phyloP scores from a whole-genome alignment of 208 protist species.

The Crithidia thermophila region DNA sequence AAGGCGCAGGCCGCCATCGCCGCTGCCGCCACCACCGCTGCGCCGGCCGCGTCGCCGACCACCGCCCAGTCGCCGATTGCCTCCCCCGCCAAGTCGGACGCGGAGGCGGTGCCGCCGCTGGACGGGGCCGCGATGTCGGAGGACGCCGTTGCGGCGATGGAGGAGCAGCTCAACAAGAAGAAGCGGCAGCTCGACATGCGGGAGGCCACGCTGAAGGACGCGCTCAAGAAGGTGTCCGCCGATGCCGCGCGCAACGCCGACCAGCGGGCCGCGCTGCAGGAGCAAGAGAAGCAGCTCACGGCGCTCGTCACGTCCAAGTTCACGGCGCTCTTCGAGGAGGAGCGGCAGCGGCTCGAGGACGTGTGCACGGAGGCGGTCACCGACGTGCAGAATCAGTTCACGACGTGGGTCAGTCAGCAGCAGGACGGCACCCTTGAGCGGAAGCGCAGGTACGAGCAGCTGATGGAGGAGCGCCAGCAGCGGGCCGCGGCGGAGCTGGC shows the following conservation, averaged over 20 bases:
- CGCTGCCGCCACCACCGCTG: neutral
- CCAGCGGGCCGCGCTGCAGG: slow-evolving; percentile 49
- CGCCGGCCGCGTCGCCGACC: neutral
- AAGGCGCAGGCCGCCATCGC: slow-evolving; percentile 16
- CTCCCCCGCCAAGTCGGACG: slow-evolving; percentile 5
- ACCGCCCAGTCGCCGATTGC: neutral
- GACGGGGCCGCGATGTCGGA: neutral
- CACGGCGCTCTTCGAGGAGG: slow-evolving; percentile 41
- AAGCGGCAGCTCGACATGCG: slow-evolving; percentile 52
- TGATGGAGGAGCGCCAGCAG: slow-evolving; percentile 28
- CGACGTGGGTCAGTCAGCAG: slow-evolving; percentile 21
- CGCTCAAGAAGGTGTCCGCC: slow-evolving; percentile 58
- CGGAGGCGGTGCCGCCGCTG: neutral
- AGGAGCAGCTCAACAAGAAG: slow-evolving; percentile 37
- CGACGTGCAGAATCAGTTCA: slow-evolving; percentile 23
- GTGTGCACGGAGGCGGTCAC: slow-evolving; percentile 30
- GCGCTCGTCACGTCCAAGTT: slow-evolving; percentile 29
- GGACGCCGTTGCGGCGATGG: slow-evolving; percentile 4
- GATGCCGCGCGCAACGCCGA: slow-evolving; percentile 50
- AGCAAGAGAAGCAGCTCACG: slow-evolving; percentile 37
- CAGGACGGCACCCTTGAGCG: slow-evolving; percentile 15
- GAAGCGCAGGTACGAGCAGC: slow-evolving; percentile 21
- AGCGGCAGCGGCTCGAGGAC: slow-evolving; percentile 36
- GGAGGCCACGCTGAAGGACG: slow-evolving; percentile 67
- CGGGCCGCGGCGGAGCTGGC: slow-evolving; percentile 16